Conservation (phyloP, 2,329 filamentous ascomycete species). For the Zasmidium citrigriseum region DNA sequence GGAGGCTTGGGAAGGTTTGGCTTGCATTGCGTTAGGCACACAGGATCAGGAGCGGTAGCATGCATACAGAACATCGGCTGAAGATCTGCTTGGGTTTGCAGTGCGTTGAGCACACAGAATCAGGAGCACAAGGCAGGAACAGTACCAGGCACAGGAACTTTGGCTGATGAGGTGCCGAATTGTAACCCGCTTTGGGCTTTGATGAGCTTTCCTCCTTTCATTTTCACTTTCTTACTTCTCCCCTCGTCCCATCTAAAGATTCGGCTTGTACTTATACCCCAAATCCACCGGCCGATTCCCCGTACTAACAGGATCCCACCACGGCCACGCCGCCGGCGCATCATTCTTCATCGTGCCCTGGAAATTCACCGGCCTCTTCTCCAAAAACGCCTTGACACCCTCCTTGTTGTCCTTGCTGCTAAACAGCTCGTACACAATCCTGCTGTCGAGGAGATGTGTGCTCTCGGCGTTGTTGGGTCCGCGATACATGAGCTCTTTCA, state of each 20-base stretch:
- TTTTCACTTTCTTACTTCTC: neutral
- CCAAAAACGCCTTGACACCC: constrained; percentile 67
- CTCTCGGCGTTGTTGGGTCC: constrained; percentile 63
- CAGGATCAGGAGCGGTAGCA: too few species aligned
- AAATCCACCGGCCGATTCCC: constrained; percentile 40
- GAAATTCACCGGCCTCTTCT: constrained; percentile 67
- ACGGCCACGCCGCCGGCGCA: constrained; percentile 63
- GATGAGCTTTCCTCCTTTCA: neutral
- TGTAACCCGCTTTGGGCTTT: too few species aligned
- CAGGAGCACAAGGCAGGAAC: too few species aligned
- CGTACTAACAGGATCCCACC: constrained; percentile 64
- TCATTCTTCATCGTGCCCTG: constrained; percentile 61
- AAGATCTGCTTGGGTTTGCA: too few species aligned
- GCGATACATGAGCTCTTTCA: constrained; percentile 71
- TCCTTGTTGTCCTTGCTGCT: constrained; percentile 64
- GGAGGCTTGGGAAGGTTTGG: too few species aligned
- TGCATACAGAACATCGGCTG: too few species aligned
- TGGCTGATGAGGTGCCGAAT: too few species aligned
- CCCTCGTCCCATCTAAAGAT: constrained; percentile 20
- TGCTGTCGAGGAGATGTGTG: constrained; percentile 69
- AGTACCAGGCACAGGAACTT: too few species aligned
- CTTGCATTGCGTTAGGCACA: too few species aligned
- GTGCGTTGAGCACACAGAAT: too few species aligned
- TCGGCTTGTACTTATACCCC: constrained; percentile 28
- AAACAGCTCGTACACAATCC: constrained; percentile 63